Conservation (phyloP, 768 basidiomycete genomes). For the Boletus patriciae region DNA sequence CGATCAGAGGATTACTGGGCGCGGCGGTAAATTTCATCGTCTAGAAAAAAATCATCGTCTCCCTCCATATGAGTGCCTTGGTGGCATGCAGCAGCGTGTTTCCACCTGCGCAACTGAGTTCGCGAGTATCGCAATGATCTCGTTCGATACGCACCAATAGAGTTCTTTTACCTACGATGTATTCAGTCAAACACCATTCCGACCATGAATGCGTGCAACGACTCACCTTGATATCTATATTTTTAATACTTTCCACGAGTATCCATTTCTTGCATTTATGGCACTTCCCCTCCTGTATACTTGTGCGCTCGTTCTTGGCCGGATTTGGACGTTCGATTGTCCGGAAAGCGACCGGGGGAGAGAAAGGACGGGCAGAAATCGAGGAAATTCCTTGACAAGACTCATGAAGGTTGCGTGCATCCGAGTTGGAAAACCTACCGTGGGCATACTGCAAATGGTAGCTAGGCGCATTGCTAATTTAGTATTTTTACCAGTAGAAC, state of each 20-base stretch:
- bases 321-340: constrained; percentile 42
- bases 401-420: background rate
- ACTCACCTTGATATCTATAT: constrained; percentile 66
- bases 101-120: constrained; percentile 55
- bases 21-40: constrained; percentile 46
- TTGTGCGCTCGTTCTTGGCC: constrained; percentile 58
- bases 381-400: constrained; percentile 63
- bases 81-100: constrained; percentile 80
- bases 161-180: constrained; percentile 62
- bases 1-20: constrained; percentile 16
- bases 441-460: constrained; percentile 85
- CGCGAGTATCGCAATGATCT: background rate
- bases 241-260: constrained; percentile 69
- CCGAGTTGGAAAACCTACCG: constrained; percentile 42
- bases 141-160: constrained; percentile 58
- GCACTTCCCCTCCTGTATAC: constrained; percentile 70
- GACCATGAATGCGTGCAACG: background rate
- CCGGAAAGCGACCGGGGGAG: constrained; percentile 70
- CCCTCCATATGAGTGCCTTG: constrained; percentile 53
- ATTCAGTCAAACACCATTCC: background rate
- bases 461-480: constrained; percentile 37
- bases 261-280: constrained; percentile 78
- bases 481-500: constrained; percentile 1
- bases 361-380: constrained; percentile 67
- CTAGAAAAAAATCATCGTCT: constrained; percentile 56